Base-by-base conservation (phyloP, 768 basidiomycete species). In the Lentinula sp. region DNA sequence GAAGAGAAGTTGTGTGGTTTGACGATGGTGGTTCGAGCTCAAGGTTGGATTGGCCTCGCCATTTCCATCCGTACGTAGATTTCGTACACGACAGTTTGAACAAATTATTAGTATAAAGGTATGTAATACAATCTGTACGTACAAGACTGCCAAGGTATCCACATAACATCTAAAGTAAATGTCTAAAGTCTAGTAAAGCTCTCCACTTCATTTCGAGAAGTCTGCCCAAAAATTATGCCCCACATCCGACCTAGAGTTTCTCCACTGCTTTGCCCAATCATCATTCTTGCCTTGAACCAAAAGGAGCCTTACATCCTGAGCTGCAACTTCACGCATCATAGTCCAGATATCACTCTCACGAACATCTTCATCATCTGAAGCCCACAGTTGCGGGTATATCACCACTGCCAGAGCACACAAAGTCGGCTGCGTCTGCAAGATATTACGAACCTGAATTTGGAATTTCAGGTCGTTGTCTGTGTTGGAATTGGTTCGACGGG, bases 401-500 rank as follows among this genome's bases (percentile, higher is more conserved):
- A 64, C 53, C 4, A 72, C 69, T 8, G 67, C 67, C 18, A 72
- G 32, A 63, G 74, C 67, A 64, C 70, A 70, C 64, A 79, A 52
- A n/a, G 36, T 60, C 4, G 69, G 66, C 18, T 68, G 70, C 42
- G 64, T 60, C 32, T 58, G 63, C 37, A 79, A 67, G 42, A 78
- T 64, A 10, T 46, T 12, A 13, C 62, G 64, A 15, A 80, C 61
- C 15, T 75, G 74, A 9, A 72, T 66, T 2, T 69, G 67, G 57
- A 80, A 80, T 16, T 66, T 57, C 6, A 63, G 20, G 65, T 80
- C 79, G 58, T 80, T 80, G 28, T 74, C 76, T 59, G 68, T 67
- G 62, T 79, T 80, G 4, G 77, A 75, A 51, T 76, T 69, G 20
- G 73, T 69, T 1, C 73, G 72, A 36, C 79, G 77, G 2, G 77